Evolutionary conservation across 805 yeast genomes (phyloP).

Genomic region (Suhomyces sp.): DNA sequence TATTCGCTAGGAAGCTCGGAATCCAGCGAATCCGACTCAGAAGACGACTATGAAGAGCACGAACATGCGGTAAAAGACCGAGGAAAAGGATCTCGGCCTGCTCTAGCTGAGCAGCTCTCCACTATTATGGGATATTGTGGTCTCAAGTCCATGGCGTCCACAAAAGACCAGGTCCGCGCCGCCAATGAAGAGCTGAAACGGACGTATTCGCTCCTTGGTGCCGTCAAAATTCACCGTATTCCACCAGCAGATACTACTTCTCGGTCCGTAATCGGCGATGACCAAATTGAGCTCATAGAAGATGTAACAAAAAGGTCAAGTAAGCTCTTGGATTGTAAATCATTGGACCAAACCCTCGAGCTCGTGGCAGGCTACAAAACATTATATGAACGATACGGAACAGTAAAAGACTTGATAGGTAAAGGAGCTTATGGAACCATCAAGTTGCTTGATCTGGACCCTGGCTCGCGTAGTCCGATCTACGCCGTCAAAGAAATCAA

Average conservation of each 20-base stretch:
- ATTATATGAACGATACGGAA: conserved; percentile 32
- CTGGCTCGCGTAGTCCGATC: not conserved
- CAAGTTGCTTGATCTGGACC: conserved; percentile 32
- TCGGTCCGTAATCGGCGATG: conserved; percentile 28
- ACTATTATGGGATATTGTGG: conserved; percentile 38
- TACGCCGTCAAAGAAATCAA: conserved; percentile 37
- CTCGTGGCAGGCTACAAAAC: conserved; percentile 17
- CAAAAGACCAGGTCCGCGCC: conserved; percentile 14
- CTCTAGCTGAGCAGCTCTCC: conserved; percentile 22
- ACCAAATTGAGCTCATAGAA: conserved; percentile 24
- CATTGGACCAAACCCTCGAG: not conserved
- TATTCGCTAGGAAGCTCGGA: conserved; percentile 1
- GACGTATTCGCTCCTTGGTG: conserved; percentile 27
- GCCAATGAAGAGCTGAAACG: conserved; percentile 35
- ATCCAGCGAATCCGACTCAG: conserved; percentile 10
- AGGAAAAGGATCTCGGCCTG: conserved; percentile 10
- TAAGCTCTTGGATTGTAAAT: conserved; percentile 9
- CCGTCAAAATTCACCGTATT: conserved; percentile 23
- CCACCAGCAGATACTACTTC: conserved; percentile 18
- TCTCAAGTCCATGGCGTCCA: conserved; percentile 13
- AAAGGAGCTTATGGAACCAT: conserved; percentile 49
- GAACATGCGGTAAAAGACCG: conserved; percentile 22
- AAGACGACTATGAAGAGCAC: conserved; percentile 25
- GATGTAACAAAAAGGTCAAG: conserved; percentile 16
- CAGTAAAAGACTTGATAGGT: conserved; percentile 37